These are phyloP conservation scores for Aleurites moluccanus DNA, from an alignment of 441 rosid genomes.

Conservation along the genomic window DNA sequence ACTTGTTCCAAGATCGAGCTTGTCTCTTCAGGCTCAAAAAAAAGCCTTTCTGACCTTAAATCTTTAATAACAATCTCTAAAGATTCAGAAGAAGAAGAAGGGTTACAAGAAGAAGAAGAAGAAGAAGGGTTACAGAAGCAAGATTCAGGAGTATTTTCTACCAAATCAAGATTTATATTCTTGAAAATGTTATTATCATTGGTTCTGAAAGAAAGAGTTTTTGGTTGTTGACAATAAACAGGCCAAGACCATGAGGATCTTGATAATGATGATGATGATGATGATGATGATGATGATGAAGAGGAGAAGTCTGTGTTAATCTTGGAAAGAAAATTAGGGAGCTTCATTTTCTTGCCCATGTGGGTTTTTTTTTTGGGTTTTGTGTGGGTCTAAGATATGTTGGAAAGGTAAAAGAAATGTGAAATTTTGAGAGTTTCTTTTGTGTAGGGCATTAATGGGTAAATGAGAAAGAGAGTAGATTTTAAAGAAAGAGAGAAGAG, in stretches of 20 bases:
- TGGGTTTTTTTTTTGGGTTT: not conserved
- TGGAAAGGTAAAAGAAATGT: not conserved
- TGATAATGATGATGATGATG: conserved; percentile 20
- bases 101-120: conserved; percentile 33
- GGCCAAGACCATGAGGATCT: conserved; percentile 69
- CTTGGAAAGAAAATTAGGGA: conserved; percentile 40
- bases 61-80: conserved; percentile 60
- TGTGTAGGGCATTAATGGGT: conserved; percentile 36
- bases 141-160: conserved; percentile 23
- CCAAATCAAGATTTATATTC: conserved; percentile 13
- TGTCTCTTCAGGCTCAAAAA: conserved; percentile 65
- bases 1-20: conserved; percentile 65
- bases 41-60: conserved; percentile 58
- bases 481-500: not conserved
- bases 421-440: not conserved
- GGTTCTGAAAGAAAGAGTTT: conserved; percentile 61
- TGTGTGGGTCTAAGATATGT: not conserved
- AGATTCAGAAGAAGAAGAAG: conserved; percentile 33
- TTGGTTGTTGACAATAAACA: conserved; percentile 67
- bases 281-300: not conserved
- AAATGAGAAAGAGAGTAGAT: conserved; percentile 10
- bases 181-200: conserved; percentile 37
- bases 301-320: conserved; percentile 11
- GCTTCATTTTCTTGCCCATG: conserved; percentile 48
- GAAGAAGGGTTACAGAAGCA: conserved; percentile 37